Percentiles rank a stretch among this genome's conserved stretches.
Evolutionary conservation across 1,139 yeast genomes (phyloP).

Genomic region (Yarrowia galli): DNA sequence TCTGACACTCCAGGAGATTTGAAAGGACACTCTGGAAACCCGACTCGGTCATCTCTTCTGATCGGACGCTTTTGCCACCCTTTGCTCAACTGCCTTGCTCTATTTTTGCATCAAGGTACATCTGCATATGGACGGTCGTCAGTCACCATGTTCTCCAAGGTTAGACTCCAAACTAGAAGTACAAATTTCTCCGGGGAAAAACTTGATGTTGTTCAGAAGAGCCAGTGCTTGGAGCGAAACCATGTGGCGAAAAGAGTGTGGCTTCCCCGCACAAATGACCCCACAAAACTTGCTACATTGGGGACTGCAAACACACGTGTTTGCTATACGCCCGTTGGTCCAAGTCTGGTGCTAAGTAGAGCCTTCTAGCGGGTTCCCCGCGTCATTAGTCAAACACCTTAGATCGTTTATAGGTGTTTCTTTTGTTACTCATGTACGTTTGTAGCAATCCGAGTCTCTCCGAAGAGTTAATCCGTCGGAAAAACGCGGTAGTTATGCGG

Average conservation of each 20-base stretch:
- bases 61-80: neutral
- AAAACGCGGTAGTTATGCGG: conserved; percentile 29
- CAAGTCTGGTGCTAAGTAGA: neutral
- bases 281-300: neutral
- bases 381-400: neutral
- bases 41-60: no score
- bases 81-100: neutral
- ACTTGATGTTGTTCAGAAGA: conserved; percentile 1
- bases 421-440: neutral
- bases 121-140: no score
- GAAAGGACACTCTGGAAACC: no score
- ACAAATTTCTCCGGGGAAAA: conserved; percentile 35
- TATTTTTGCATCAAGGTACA: neutral
- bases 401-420: neutral
- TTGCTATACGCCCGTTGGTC: neutral
- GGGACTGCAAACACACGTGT: neutral
- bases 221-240: neutral
- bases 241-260: conserved; percentile 7
- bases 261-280: conserved; percentile 33
- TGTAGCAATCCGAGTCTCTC: conserved; percentile 7
- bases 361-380: neutral
- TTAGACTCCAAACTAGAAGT: neutral
- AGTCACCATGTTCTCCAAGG: no score
- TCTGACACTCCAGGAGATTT: no score
- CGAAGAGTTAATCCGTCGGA: conserved; percentile 36